A percentile compares a stretch with the other conserved stretches of the same genome.
phyloP scores from a whole-genome alignment of 345 rosid genomes.

The Syzygium aromaticum region DNA sequence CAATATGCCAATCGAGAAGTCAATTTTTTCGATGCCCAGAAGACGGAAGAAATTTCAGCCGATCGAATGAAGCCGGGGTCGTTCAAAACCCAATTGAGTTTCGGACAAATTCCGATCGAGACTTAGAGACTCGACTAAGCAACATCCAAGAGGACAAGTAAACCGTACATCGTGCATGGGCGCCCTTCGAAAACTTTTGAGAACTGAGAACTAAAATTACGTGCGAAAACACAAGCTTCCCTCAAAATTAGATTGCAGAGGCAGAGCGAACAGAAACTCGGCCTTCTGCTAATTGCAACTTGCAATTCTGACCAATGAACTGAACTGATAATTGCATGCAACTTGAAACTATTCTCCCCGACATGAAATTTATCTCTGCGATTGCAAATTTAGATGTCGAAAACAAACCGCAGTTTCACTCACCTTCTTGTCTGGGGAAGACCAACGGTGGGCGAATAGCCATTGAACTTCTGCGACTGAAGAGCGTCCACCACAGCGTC shows the following conservation, averaged over 20 bases:
- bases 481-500: conserved; percentile 68
- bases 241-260: not conserved
- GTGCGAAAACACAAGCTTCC: not conserved
- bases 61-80: not conserved
- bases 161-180: not conserved
- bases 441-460: conserved; percentile 88
- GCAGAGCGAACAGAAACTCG: not conserved
- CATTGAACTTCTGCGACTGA: conserved; percentile 69
- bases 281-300: not conserved
- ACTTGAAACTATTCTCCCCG: not conserved
- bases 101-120: not conserved
- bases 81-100: not conserved
- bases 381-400: not conserved
- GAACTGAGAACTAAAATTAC: not conserved
- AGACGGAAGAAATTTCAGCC: not conserved
- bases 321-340: not conserved
- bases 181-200: not conserved
- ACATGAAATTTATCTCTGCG: not conserved
- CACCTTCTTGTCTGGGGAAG: conserved; percentile 91
- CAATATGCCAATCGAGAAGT: not conserved
- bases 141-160: not conserved
- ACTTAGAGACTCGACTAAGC: not conserved
- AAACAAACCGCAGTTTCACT: not conserved
- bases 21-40: not conserved
- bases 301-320: not conserved